Percentiles rank a stretch among this genome's conserved stretches.
These are phyloP conservation scores for Scutellaria barbata DNA, from an alignment of 257 asterid species.

Conservation along the genomic window DNA sequence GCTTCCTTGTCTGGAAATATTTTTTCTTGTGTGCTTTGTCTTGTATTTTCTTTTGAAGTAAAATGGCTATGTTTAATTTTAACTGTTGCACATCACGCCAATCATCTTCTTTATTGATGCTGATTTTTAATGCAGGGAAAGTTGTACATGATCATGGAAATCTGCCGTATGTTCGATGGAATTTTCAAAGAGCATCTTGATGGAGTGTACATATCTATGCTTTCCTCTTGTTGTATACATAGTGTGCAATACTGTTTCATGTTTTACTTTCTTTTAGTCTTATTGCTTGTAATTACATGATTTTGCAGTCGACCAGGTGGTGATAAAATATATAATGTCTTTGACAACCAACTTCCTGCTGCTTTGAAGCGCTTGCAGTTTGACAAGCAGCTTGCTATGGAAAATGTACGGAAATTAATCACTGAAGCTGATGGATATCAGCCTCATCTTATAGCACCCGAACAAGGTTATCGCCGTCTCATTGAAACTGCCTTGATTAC, in stretches of 20 bases:
- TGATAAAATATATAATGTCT: slow-evolving; percentile 88
- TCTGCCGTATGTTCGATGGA: slow-evolving; percentile 90
- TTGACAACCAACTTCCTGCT: slow-evolving; percentile 95
- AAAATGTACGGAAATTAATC: slow-evolving; percentile 90
- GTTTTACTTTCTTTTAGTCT: slow-evolving; percentile 28
- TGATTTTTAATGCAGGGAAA: slow-evolving; percentile 73
- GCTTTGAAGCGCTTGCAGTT: slow-evolving; percentile 96
- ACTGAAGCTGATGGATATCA: slow-evolving; percentile 99
- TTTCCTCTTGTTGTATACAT: neutral
- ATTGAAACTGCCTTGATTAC: slow-evolving; percentile 88
- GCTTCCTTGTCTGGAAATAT: slow-evolving; percentile 7
- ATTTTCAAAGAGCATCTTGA: slow-evolving; percentile 98
- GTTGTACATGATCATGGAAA: slow-evolving; percentile 97
- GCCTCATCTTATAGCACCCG: slow-evolving; percentile 99
- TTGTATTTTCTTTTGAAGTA: neutral
- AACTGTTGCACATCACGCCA: slow-evolving; percentile 26
- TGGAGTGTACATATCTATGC: slow-evolving; percentile 69
- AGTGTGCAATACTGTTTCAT: neutral
- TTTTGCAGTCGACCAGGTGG: slow-evolving; percentile 96
- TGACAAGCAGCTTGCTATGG: slow-evolving; percentile 99
- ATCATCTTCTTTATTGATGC: slow-evolving; percentile 14
- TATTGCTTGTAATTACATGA: slow-evolving; percentile 26
- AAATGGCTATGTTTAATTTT: neutral
- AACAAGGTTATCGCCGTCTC: slow-evolving; percentile 98
- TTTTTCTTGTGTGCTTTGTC: slow-evolving; percentile 13